Percentiles rank a stretch among this genome's conserved stretches.
Conservation (phyloP, 23 red algal genomes). For the Gracilaria vermiculophylla region DNA sequence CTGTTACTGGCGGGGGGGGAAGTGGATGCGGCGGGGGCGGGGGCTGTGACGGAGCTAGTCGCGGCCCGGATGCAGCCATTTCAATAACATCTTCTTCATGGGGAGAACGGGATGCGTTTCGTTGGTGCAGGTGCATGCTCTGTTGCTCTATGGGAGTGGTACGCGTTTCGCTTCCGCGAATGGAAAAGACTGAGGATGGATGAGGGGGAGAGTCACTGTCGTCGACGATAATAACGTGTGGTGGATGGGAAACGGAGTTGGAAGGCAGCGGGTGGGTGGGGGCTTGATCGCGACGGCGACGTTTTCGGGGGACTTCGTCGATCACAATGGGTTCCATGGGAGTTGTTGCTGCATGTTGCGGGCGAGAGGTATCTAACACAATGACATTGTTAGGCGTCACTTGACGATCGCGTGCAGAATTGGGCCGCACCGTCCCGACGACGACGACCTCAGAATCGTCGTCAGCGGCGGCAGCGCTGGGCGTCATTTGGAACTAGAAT, state of each 20-base stretch:
- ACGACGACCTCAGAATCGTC: background rate
- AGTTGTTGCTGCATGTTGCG: background rate
- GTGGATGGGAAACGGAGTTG: background rate
- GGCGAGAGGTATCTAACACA: constrained; percentile 14
- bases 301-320: constrained; percentile 38
- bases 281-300: constrained; percentile 43
- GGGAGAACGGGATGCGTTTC: background rate
- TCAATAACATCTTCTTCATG: constrained; percentile 30
- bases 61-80: constrained; percentile 38
- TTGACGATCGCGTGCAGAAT: background rate
- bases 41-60: background rate
- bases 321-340: constrained; percentile 23
- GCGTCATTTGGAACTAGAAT: background rate
- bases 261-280: background rate
- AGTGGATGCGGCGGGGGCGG: background rate
- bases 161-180: background rate
- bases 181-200: background rate
- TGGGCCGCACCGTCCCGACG: background rate
- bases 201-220: constrained; percentile 7
- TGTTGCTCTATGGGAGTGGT: background rate
- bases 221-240: constrained; percentile 41
- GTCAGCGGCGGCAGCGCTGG: background rate
- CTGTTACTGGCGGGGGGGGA: background rate
- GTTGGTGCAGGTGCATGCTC: background rate
- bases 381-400: constrained; percentile 26